Evolutionary conservation across 148 eudicot species (phyloP), one percentile per base, ranked within the genome.

Genomic region (Polygonum maritimum): DNA sequence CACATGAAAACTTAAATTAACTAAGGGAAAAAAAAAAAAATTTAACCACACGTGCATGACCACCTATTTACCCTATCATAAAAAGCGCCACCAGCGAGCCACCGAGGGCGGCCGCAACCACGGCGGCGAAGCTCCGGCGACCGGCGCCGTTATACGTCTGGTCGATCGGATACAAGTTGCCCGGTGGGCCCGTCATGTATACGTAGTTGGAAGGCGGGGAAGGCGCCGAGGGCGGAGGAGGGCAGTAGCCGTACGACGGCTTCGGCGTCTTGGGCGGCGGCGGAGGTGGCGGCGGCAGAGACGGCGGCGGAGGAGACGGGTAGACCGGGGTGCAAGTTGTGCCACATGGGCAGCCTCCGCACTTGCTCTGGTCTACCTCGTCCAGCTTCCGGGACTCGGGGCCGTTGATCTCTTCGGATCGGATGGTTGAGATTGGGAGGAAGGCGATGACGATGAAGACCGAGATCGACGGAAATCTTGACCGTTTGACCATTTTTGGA

Each of bases 331-430:
- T 79, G 80, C 80, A 76, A 19, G 21, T 76, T 74, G 69, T 71
- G n/a, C 82, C 78, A 36, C 85, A 83, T 2, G 85, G 83, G 54
- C 85, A 83, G 21, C 85, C 79, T 26, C 85, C 85, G 67, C 85
- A 83, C 76, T 83, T 83, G 72, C 80, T 69, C 48, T 74, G 16
- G 40, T 49, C 76, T 2, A 74, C 26, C 62, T 83, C 83, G 45
- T 83, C 81, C 35, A 83, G 82, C 67, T 80, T 79, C 54, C 80
- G 77, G 2, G 73, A 16, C 5, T 33, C 54, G 6, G 40, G 6
- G 7, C 75, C 67, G 71, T 69, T 62, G 39, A 9, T 33, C 7
- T 11, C 18, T 2, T 57, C 12, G 2, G 39, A 62, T 62, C 69
- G 4, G 26, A 19, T 4, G 74, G 74, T 15, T 18, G 74, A 18